These are phyloP conservation scores for Lipomyces mesembrius DNA, from an alignment of 805 yeast species.

Conservation along the genomic window DNA sequence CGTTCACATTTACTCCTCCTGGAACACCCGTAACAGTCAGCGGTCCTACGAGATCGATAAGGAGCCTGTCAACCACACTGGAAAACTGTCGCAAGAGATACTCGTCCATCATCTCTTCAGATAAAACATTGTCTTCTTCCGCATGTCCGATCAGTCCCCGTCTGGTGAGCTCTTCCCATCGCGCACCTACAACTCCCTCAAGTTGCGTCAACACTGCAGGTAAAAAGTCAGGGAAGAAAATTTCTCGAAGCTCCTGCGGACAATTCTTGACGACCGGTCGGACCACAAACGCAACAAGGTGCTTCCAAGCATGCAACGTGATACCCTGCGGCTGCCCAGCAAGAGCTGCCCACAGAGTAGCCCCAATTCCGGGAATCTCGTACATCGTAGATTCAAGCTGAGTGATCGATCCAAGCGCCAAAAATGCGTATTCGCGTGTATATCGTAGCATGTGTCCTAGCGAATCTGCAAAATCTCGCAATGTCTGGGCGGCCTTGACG, in stretches of 20 bases:
- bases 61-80: constrained; percentile 82
- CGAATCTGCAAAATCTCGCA: constrained; percentile 96
- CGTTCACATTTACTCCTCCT: constrained; percentile 3
- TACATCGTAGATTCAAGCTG: constrained; percentile 88
- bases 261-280: constrained; percentile 87
- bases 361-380: constrained; percentile 81
- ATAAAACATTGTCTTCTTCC: constrained; percentile 57
- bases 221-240: constrained; percentile 75
- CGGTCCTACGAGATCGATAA: constrained; percentile 44
- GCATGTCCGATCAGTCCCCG: constrained; percentile 52
- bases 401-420: constrained; percentile 86
- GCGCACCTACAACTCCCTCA: constrained; percentile 70
- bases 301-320: constrained; percentile 95
- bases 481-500: constrained; percentile 89
- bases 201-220: constrained; percentile 76
- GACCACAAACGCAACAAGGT: constrained; percentile 86
- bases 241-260: constrained; percentile 68
- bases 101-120: constrained; percentile 99
- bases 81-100: constrained; percentile 91
- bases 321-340: constrained; percentile 86
- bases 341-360: constrained; percentile 78
- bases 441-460: constrained; percentile 95
- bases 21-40: not conserved
- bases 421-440: constrained; percentile 92
- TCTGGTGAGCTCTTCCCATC: constrained; percentile 60